Evolutionary conservation across 208 protist species (phyloP), one percentile per base, ranked within the genome.

Genomic region (Paratrypanosoma confusum): DNA sequence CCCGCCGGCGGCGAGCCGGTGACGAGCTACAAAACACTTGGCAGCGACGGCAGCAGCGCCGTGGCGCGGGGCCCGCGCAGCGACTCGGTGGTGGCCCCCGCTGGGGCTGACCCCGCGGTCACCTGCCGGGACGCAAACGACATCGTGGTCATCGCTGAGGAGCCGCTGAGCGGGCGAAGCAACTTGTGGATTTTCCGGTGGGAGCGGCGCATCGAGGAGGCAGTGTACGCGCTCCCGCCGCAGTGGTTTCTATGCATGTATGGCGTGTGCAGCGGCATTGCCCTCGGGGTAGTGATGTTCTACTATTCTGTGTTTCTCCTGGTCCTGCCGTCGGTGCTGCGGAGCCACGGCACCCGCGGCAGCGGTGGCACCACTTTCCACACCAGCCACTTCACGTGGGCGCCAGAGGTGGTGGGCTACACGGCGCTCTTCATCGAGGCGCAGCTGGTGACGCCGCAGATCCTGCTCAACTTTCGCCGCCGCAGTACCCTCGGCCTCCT

Each of bases 391-490:
- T 50, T 38, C 28, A 25, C 6, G 7, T 39, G 6, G 20, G 45
- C 45, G 7, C 39, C 46, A 16, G 33, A 48, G 7, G 44, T 82
- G 17, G 62, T 88, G 10, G 82, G 82, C 11, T 91, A 85, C 60
- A 3, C 54, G 5, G 55, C 82, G 1, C 55, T 91, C 7, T 53
- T 61, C 22, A 59, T 84, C 16, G 78, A 91, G 46, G 56, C 78
- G 10, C 43, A 71, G 28, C 50, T 91, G 14, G 62, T 85, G 18
- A 1, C 81, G 6, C 82, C 82, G 22, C 82, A 91, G 47, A 81
- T 88, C 26, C 41, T 88, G n/a, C 64, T 54, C 10, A 88, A 91
- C 46, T 46, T 66, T 5, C 60, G 73, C n/a, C 59, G 74, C 13
- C 38, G 53, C 26, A 78, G 58, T 37, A 88, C 78, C 1, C 43